Percentiles rank a stretch among this genome's conserved stretches.
phyloP scores from a whole-genome alignment of 2,329 filamentous ascomycete species.

The Aspergillus sp. region DNA sequence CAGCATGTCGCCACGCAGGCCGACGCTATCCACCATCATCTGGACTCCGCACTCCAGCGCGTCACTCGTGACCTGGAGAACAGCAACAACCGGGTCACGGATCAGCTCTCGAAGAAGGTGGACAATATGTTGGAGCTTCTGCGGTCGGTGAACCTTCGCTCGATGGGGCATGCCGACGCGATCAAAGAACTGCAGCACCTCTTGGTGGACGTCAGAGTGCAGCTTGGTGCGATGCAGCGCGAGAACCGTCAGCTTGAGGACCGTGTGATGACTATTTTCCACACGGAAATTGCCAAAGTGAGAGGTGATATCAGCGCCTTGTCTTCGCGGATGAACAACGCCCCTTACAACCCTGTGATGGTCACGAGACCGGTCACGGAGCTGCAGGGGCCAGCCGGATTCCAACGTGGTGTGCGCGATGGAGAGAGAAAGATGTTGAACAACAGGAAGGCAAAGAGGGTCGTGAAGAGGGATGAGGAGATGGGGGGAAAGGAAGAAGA shows the following conservation, averaged over 20 bases:
- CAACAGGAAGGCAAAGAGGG: neutral
- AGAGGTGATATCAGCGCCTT: slow-evolving; percentile 11
- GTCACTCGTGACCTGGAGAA: slow-evolving; percentile 16
- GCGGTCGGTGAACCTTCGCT: slow-evolving; percentile 12
- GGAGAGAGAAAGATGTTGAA: neutral
- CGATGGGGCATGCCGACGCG: slow-evolving; percentile 13
- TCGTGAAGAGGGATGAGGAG: neutral
- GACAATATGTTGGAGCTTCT: slow-evolving; percentile 16
- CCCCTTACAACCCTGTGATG: slow-evolving; percentile 1
- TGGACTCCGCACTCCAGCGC: slow-evolving; percentile 12
- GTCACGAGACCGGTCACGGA: neutral
- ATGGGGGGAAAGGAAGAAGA: neutral
- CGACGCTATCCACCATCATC: slow-evolving; percentile 20
- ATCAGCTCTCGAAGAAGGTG: slow-evolving; percentile 19
- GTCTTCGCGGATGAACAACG: neutral
- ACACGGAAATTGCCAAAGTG: slow-evolving; percentile 13
- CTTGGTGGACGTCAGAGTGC: slow-evolving; percentile 10
- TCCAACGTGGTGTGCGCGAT: neutral
- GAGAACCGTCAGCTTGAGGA: slow-evolving; percentile 13
- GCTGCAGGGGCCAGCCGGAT: neutral
- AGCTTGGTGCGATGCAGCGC: slow-evolving; percentile 9
- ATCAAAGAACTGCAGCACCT: slow-evolving; percentile 10
- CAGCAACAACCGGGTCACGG: slow-evolving; percentile 18
- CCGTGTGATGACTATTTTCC: slow-evolving; percentile 8
- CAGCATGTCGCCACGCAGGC: slow-evolving; percentile 18